A percentile compares a stretch with the other conserved stretches of the same genome.
phyloP scores from a whole-genome alignment of 345 rosid species.

The Combretum micranthum region DNA sequence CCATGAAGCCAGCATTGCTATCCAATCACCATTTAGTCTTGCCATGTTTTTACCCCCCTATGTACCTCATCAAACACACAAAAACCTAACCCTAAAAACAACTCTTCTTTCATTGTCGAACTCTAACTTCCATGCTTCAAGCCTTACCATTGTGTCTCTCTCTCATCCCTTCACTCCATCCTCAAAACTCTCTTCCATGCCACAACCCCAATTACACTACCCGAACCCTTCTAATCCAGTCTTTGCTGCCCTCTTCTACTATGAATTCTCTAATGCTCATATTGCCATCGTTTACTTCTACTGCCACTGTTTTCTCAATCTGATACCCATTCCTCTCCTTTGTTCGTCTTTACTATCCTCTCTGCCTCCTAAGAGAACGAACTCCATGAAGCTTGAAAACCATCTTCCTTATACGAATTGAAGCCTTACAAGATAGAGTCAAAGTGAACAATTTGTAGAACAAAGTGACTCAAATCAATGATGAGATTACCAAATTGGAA shows the following conservation, averaged over 20 bases:
- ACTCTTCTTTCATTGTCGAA: conserved; percentile 8
- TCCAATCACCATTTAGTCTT: too few species aligned
- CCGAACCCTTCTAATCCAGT: neutral
- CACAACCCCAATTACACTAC: neutral
- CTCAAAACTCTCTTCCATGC: conserved; percentile 4
- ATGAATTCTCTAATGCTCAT: conserved; percentile 14
- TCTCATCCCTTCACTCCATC: neutral
- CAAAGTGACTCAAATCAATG: conserved; percentile 16
- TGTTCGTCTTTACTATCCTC: conserved; percentile 23
- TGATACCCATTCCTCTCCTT: neutral
- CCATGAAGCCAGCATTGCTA: too few species aligned
- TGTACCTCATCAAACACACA: too few species aligned
- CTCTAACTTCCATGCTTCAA: conserved; percentile 1
- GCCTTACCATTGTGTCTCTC: neutral
- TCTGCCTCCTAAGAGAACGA: conserved; percentile 33
- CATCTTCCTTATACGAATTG: conserved; percentile 29
- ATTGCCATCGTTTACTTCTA: conserved; percentile 8
- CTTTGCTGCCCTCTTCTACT: conserved; percentile 10
- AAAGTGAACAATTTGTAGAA: conserved; percentile 25
- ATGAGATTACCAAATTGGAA: conserved; percentile 20
- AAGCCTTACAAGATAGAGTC: conserved; percentile 36
- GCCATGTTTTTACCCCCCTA: too few species aligned
- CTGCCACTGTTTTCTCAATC: conserved; percentile 1
- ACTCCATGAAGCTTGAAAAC: conserved; percentile 26
- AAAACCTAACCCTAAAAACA: too few species aligned